These are phyloP conservation scores for Vicia faba DNA, from an alignment of 306 rosid genomes.

Conservation along the genomic window DNA sequence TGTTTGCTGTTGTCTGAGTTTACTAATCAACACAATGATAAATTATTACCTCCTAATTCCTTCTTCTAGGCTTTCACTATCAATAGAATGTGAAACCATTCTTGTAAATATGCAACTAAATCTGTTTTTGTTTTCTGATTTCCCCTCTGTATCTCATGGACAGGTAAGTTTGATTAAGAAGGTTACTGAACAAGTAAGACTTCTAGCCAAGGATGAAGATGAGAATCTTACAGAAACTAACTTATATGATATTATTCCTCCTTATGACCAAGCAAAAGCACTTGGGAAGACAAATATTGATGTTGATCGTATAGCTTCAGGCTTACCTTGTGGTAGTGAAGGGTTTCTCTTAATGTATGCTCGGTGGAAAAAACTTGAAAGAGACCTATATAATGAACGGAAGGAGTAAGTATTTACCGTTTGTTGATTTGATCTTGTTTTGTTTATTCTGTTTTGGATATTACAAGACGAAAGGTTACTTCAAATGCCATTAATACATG, in stretches of 20 bases:
- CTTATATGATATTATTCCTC: slow-evolving; percentile 75
- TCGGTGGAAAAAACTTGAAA: slow-evolving; percentile 95
- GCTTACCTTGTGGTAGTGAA: slow-evolving; percentile 97
- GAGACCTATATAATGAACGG: slow-evolving; percentile 89
- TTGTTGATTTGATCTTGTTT: slow-evolving; percentile 32
- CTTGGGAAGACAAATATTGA: slow-evolving; percentile 96
- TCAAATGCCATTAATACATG: slow-evolving; percentile 10
- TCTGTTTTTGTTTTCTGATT: slow-evolving; percentile 21
- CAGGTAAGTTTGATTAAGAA: slow-evolving; percentile 80
- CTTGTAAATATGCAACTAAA: slow-evolving; percentile 18
- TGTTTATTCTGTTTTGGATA: background rate
- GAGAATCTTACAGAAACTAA: slow-evolving; percentile 66
- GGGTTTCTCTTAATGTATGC: slow-evolving; percentile 97
- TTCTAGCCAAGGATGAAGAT: slow-evolving; percentile 79
- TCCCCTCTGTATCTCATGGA: slow-evolving; percentile 28
- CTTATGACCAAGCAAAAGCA: slow-evolving; percentile 98
- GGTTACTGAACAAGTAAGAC: slow-evolving; percentile 93
- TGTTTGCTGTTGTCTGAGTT: background rate
- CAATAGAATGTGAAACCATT: slow-evolving; percentile 21
- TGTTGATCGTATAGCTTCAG: slow-evolving; percentile 92
- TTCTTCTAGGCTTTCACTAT: slow-evolving; percentile 6
- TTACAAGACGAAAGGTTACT: slow-evolving; percentile 16
- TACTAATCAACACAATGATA: slow-evolving; percentile 11
- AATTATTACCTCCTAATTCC: slow-evolving; percentile 8
- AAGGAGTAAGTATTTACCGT: slow-evolving; percentile 65